Base-by-base conservation (phyloP, 441 rosid species). In the Capsella rubella region DNA sequence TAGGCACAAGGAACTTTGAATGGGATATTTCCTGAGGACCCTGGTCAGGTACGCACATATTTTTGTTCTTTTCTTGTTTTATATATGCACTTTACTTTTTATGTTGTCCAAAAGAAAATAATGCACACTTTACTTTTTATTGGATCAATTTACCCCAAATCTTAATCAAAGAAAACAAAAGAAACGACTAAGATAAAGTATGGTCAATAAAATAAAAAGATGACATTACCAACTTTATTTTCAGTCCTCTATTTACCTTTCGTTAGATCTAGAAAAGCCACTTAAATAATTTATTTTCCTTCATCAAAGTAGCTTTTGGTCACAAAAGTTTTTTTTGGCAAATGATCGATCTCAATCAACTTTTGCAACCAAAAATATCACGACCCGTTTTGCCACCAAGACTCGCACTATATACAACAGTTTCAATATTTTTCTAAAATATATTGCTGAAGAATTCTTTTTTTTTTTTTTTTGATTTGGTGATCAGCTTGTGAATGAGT, bases 11-110 rank as follows among this genome's bases (percentile, higher is more conserved):
- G 95, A 32, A 89, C 87, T 76, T 81, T 84, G 82, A 83, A 83
- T 67, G 78, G 88, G 82, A 79, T 84, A 72, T 91, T 93, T 82
- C 93, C 96, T 67, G 92, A 93, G 80, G 96, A 91, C 70, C 93
- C 93, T 77, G 95, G 93, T 82, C 96, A 90, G 92, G 97, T 90
- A 81, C 68, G 29, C 46, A 66, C 46, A 58, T 86, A 64, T 64
- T 54, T 79, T 75, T 59, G 11, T 6, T 52, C 9, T 45, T 57
- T 27, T 40, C 51, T 28, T 8, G n/a, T 43, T 62, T n/a, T 43
- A n/a, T 16, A 16, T 16, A 16, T 43, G 14, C 14, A 28, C 35
- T 62, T 8, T 61, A 2, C 2, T 21, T 21, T 21, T 21, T 21
- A 1, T 21, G 25, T 21, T 21, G 25, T 21, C 25, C 25, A 21